These are phyloP conservation scores for Colletotrichum orbiculare DNA, from an alignment of 2,329 filamentous ascomycete genomes.

Conservation along the genomic window DNA sequence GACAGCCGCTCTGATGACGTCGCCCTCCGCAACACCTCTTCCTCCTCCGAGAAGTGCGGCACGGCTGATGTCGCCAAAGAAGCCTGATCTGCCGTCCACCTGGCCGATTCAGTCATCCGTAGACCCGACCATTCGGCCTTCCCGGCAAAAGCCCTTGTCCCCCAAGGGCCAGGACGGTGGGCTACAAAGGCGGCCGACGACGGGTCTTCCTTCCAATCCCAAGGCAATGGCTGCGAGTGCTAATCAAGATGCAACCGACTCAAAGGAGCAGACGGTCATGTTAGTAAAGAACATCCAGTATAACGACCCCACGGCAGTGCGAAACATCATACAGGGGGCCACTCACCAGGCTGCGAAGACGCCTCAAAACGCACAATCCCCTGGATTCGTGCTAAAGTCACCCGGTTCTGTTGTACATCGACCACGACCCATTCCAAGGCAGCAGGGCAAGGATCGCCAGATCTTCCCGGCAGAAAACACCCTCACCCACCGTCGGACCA, in stretches of 20 bases:
- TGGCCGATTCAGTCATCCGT: constrained; percentile 47
- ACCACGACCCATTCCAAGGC: constrained; percentile 66
- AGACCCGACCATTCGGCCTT: constrained; percentile 46
- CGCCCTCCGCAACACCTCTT: constrained; percentile 2
- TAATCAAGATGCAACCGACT: constrained; percentile 41
- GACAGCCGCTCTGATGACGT: neutral
- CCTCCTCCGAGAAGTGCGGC: constrained; percentile 28
- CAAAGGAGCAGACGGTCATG: constrained; percentile 61
- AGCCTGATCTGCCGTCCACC: constrained; percentile 23
- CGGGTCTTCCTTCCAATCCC: constrained; percentile 61
- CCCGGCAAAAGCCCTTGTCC: constrained; percentile 43
- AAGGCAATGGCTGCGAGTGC: constrained; percentile 50
- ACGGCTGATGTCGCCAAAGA: constrained; percentile 22
- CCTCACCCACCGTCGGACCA: constrained; percentile 58
- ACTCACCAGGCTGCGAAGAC: constrained; percentile 46
- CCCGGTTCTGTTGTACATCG: constrained; percentile 61
- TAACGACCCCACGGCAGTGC: constrained; percentile 61
- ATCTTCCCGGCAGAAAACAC: constrained; percentile 59
- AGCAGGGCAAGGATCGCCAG: constrained; percentile 56
- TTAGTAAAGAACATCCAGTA: constrained; percentile 68
- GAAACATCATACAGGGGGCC: constrained; percentile 59
- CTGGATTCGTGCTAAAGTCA: constrained; percentile 37
- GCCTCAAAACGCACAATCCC: constrained; percentile 8
- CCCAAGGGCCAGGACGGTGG: constrained; percentile 43
- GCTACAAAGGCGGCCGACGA: constrained; percentile 55